Percentiles rank a stretch among this genome's conserved stretches.
Conservation (phyloP, 2,329 filamentous ascomycete genomes). For the Sporothrix protearum region DNA sequence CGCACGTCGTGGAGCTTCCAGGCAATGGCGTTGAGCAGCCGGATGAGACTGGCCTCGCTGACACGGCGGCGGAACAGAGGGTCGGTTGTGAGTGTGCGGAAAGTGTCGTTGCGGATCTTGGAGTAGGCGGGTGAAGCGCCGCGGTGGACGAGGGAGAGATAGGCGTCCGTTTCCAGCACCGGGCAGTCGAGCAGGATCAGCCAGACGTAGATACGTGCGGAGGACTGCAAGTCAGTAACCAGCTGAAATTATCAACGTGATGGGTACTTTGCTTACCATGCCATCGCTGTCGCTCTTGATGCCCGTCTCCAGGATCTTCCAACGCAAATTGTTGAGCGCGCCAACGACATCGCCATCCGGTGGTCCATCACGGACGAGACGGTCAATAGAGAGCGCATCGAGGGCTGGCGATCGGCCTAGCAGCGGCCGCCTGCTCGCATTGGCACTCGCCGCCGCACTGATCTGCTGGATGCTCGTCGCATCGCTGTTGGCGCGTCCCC, state of each 20-base stretch:
- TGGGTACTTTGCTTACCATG: constrained; percentile 57
- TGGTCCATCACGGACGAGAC: constrained; percentile 76
- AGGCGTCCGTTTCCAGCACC: constrained; percentile 78
- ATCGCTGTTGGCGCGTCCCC: constrained; percentile 71
- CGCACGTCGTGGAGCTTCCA: constrained; percentile 86
- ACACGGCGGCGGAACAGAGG: constrained; percentile 95
- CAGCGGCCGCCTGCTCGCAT: constrained; percentile 43
- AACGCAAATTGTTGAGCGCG: constrained; percentile 66
- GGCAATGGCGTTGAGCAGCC: constrained; percentile 88
- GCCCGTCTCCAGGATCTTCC: constrained; percentile 71
- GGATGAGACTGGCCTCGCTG: constrained; percentile 90
- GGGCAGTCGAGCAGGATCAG: constrained; percentile 86
- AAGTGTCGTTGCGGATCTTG: constrained; percentile 98
- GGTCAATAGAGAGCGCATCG: constrained; percentile 64
- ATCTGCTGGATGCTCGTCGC: constrained; percentile 45
- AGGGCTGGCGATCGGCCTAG: constrained; percentile 47
- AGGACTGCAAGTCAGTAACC: constrained; percentile 57
- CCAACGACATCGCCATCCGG: constrained; percentile 64
- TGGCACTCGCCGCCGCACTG: constrained; percentile 38
- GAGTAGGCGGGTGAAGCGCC: constrained; percentile 91
- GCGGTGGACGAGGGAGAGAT: constrained; percentile 85
- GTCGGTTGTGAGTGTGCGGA: constrained; percentile 92
- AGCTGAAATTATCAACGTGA: neutral
- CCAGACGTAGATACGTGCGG: constrained; percentile 93
- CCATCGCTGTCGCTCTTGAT: constrained; percentile 73